These are phyloP conservation scores for Globisporangium emineosum DNA, from an alignment of 352 stramenopile species.

Conservation along the genomic window DNA sequence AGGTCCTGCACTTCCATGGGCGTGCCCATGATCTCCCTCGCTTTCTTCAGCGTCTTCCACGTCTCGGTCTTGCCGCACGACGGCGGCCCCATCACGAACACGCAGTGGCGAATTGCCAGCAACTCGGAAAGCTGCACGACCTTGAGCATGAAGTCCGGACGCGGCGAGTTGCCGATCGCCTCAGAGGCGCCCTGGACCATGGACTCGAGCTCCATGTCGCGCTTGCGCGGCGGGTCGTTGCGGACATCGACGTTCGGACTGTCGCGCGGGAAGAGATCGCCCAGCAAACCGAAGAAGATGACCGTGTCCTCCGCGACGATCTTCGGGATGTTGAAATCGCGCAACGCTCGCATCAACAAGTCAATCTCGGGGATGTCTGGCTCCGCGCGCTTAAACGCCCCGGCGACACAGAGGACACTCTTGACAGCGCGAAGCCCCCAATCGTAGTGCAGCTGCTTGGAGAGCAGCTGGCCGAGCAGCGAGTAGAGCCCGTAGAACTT, in stretches of 20 bases:
- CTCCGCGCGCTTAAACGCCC: constrained; percentile 93
- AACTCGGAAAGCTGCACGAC: constrained; percentile 95
- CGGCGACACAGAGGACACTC: constrained; percentile 92
- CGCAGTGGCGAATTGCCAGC: constrained; percentile 93
- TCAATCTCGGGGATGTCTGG: constrained; percentile 91
- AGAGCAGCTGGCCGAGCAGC: constrained; percentile 90
- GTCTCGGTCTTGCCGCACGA: constrained; percentile 94
- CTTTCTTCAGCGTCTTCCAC: constrained; percentile 92
- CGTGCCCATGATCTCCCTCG: constrained; percentile 84
- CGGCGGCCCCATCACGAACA: constrained; percentile 95
- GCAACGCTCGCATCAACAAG: constrained; percentile 94
- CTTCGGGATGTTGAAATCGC: constrained; percentile 97
- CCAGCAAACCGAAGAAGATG: constrained; percentile 94
- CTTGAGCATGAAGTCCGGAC: constrained; percentile 90
- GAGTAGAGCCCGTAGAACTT: constrained; percentile 97
- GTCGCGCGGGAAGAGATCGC: constrained; percentile 92
- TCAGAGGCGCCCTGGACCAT: constrained; percentile 83
- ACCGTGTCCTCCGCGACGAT: constrained; percentile 94
- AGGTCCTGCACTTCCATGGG: constrained; percentile 91
- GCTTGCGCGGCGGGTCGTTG: constrained; percentile 90
- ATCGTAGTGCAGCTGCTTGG: constrained; percentile 96
- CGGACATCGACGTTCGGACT: constrained; percentile 84
- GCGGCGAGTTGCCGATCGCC: constrained; percentile 77
- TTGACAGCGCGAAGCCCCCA: constrained; percentile 94
- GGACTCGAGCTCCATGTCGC: constrained; percentile 91